Base-by-base conservation (phyloP, 257 asterid species). In the Rhazya stricta region DNA sequence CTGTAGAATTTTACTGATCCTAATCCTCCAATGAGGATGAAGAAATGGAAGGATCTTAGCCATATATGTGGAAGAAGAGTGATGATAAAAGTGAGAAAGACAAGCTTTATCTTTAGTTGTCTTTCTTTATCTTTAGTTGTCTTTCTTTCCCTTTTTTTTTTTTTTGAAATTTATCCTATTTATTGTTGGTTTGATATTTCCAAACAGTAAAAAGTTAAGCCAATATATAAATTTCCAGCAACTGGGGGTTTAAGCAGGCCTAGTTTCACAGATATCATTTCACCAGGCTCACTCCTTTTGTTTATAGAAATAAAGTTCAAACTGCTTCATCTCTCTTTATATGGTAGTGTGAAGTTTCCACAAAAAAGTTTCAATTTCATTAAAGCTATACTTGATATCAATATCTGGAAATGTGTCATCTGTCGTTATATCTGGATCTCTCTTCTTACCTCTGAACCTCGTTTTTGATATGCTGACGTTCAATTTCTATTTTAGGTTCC, bases 401-500 rank as follows among this genome's bases (percentile, higher is more conserved):
- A 2, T 36, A 18, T 63, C 36, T 63, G 65, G 65, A 16, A 6
- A 36, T 30, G 7, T 34, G 25, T 9, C 69, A 62, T 63, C 27
- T 10, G 25, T 63, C 36, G 43, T 34, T 63, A 1, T 63, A 63
- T 63, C 61, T 51, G 13, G 51, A 11, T 27, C 16, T 37, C 10
- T 71, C 67, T 9, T 50, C 34, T 54, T 34, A 43, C 30, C 45
- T 45, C 5, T 12, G 46, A 13, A 27, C 29, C 53, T 34, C 21
- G 43, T 43, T 29, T 27, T 58, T 58, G 39, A 43, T 57, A 13
- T 36, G 39, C 30, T 72, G 51, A 37, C 43, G 74, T 77, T 45
- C 41, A 60, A 19, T 50, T 53, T 71, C 69, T 57, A n/a, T n/a
- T 81, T 66, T 81, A 94, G 99, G 99, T 95, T 58, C 99, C 99